Evolutionary conservation across 306 rosid species (phyloP).

Genomic region (Dryas drummondii): DNA sequence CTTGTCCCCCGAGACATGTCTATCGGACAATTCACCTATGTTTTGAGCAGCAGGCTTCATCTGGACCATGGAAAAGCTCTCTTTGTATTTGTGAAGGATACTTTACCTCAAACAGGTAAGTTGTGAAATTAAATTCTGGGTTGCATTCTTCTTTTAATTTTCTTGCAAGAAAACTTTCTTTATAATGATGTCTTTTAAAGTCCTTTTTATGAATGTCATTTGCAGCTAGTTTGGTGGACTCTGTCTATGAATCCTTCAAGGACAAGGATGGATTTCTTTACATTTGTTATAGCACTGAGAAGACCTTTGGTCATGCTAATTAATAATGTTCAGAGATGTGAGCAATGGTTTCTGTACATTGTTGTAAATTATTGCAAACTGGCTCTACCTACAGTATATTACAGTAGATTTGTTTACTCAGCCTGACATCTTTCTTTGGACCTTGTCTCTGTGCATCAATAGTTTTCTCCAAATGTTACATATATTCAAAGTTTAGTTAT

Average conservation of each 20-base stretch:
- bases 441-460: too few relatives aligned
- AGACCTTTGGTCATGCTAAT: slow-evolving; percentile 53
- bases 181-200: not conserved
- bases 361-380: not conserved
- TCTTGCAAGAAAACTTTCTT: not conserved
- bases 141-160: not conserved
- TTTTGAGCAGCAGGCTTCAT: slow-evolving; percentile 63
- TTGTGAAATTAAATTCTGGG: not conserved
- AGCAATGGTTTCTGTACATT: not conserved
- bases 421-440: too few relatives aligned
- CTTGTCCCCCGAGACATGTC: slow-evolving; percentile 84
- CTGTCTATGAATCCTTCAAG: slow-evolving; percentile 43
- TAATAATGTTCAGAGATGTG: not conserved
- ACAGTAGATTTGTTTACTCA: too few relatives aligned
- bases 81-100: slow-evolving; percentile 68
- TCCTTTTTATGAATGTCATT: not conserved
- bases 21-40: slow-evolving; percentile 67
- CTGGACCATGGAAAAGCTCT: slow-evolving; percentile 75
- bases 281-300: slow-evolving; percentile 80
- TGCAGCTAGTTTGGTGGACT: slow-evolving; percentile 37
- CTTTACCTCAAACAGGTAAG: slow-evolving; percentile 74
- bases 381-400: not conserved
- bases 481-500: too few relatives aligned
- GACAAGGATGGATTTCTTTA: slow-evolving; percentile 87
- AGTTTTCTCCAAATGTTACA: too few relatives aligned